Evolutionary conservation across 176 grass and related monocot species (phyloP), one percentile per base, ranked within the genome.

Genomic region (Pontederia crassipes): DNA sequence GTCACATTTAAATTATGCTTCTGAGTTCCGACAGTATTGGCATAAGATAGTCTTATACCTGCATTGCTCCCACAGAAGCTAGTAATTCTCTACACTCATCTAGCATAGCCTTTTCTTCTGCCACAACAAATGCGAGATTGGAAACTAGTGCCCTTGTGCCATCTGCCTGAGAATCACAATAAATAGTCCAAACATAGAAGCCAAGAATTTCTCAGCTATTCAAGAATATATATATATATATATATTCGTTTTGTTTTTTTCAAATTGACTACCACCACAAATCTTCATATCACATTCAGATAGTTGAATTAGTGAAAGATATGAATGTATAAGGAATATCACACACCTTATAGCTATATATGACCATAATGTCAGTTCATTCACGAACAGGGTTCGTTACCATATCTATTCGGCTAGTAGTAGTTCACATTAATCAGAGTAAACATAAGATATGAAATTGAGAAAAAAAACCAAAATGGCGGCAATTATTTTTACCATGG

Each of bases 81-180:
- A 93, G 69, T 28, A 93, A 78, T 66, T 98, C 69, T 80, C 88
- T 80, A 61, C 80, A 98, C 72, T 93, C 94, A 63, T 86, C 79
- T 61, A 98, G 79, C 85, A 93, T 79, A 56, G 1, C 29, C 72
- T 85, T 89, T 80, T 98, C 82, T 86, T 89, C 76, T 83, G 28
- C 53, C 56, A 61, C 77, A 62, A 83, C 61, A 52, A 62, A 69
- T 20, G 71, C 73, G 61, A 98, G 82, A 74, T 98, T 82, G 53
- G 82, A 89, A 62, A 86, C 74, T 17, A 81, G 74, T 54, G 75
- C 65, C 54, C 62, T 47, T 49, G 53, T 79, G 46, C 67, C 71
- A 64, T 72, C 78, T 35, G 89, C 71, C 94, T 98, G 82, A 5
- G 17, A 67, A 73, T 72, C 52, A 69, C 12, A 11, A 40, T 40